Base-by-base conservation (phyloP, 148 eudicot genomes). In the Rhododendron simsii region DNA sequence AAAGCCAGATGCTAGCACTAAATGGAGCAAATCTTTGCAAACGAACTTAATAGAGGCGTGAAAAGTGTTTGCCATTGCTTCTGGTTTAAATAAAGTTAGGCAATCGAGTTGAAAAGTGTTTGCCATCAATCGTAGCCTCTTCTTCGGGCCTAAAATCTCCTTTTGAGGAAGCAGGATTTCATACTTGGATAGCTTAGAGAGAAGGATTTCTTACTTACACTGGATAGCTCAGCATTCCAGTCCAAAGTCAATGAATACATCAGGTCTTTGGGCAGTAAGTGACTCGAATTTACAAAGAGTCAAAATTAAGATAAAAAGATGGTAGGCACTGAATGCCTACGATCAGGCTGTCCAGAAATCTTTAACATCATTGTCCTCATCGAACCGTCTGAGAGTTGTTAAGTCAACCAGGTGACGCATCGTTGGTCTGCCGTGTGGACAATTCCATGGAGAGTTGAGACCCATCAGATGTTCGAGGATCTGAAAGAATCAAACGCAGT, bases 371-470 rank as follows among this genome's bases (percentile, higher is more conserved):
- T 87, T 85, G 59, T 89, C 84, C 33, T 81, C 88, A 57, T 85
- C 74, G 10, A 57, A 78, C 39, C 83, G 83, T 82, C 89, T 88
- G 61, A 93, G 63, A 59, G 89, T 73, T 61, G 90, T 87, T 87
- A 97, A 84, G 85, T 94, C 94, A 63, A 93, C 94, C 92, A 97
- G 90, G 92, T 97, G 98, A 20, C 99, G 98, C 99, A 97, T 95
- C 18, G 99, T 97, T 82, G 99, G 98, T 89, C 99, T 89, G 80
- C 99, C 99, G 80, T 97, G 99, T 2, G 99, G 99, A 84, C 99
- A 97, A 91, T 97, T 97, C 99, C 99, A 97, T 26, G 99, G 99
- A 39, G 99, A 97, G 87, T 92, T 95, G 81, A 97, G 94, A 76
- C 86, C 92, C 3, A 94, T 90, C 90, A 97, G 91, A 91, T 93